Conservation (phyloP, 805 yeast species). For the Pichia scutulata region DNA sequence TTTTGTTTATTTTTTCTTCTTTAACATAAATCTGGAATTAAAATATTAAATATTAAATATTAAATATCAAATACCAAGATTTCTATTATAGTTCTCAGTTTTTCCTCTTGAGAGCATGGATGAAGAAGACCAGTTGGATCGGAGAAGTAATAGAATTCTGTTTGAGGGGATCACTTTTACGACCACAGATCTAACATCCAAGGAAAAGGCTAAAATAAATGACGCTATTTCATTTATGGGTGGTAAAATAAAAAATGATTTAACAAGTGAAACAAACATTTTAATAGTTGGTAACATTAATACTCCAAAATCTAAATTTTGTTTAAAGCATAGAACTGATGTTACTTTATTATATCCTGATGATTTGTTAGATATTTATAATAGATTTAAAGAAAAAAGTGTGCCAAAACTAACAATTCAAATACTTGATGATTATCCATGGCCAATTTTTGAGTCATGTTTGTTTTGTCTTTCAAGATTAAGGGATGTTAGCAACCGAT, state of each 20-base stretch:
- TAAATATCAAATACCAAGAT: too few species aligned
- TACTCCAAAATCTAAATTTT: conserved; percentile 49
- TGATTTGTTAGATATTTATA: conserved; percentile 32
- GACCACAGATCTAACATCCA: conserved; percentile 43
- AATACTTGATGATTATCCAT: conserved; percentile 14
- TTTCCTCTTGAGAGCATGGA: not conserved
- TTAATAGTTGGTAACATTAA: conserved; percentile 51
- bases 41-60: too few species aligned
- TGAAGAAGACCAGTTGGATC: not conserved
- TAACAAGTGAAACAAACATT: conserved; percentile 53
- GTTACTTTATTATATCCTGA: conserved; percentile 46
- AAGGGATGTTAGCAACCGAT: conserved; percentile 16
- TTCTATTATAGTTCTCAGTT: too few species aligned
- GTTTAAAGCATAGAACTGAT: conserved; percentile 46
- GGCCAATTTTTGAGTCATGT: conserved; percentile 41
- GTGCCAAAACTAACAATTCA: conserved; percentile 14
- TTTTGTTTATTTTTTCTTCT: not conserved
- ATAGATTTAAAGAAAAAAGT: conserved; percentile 50
- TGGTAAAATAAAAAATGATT: conserved; percentile 47
- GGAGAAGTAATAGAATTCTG: conserved; percentile 25
- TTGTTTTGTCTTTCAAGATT: conserved; percentile 38
- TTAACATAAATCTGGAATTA: too few species aligned
- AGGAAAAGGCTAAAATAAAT: conserved; percentile 35
- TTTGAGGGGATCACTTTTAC: conserved; percentile 45
- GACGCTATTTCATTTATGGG: conserved; percentile 48